Evolutionary conservation across 2,329 filamentous ascomycete genomes (phyloP), one percentile per base, ranked within the genome.

Genomic region (Fusarium cyanostomum): DNA sequence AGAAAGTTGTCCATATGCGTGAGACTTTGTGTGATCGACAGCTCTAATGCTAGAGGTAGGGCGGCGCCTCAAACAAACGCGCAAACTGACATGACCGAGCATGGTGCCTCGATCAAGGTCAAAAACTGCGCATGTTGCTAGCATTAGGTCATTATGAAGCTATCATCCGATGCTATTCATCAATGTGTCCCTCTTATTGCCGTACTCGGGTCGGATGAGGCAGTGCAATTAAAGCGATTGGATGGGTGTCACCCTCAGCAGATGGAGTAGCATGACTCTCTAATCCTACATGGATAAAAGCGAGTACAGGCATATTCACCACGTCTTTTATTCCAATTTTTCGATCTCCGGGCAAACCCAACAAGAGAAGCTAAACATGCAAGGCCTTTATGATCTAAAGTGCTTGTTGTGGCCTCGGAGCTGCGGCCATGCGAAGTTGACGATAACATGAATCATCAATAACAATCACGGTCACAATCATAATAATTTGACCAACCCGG

Each of bases 381-480:
- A 33, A 16, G 16, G 13, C 16, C n/a, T n/a, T 35, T 16, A 11
- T 34, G 15, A 18, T 30, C 21, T 18, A 13, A 2, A 8, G 18
- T 46, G 34, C 60, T 37, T 60, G 35, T 30, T 42, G 6, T 56
- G 50, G 39, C 26, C 44, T 38, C 30, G 28, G 7, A 35, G 16
- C 8, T 42, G 30, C 44, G 30, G 43, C 51, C 38, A 49, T n/a
- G 26, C 16, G 13, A 33, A 42, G 24, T 34, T 27, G 21, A 21
- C 21, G 21, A 21, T 21, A 21, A 21, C 6, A 21, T 4, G 21
- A 41, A 11, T 33, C 12, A 24, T 34, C 8, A 30, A 45, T 18
- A 51, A 42, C 8, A 24, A 50, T 27, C 24, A 41, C 16, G 46
- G 28, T 30, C 18, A 41, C 27, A 41, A 50, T 15, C 31, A 28